phyloP scores from a whole-genome alignment of 108 stramenopile species.

The Skeletonema costatum region DNA sequence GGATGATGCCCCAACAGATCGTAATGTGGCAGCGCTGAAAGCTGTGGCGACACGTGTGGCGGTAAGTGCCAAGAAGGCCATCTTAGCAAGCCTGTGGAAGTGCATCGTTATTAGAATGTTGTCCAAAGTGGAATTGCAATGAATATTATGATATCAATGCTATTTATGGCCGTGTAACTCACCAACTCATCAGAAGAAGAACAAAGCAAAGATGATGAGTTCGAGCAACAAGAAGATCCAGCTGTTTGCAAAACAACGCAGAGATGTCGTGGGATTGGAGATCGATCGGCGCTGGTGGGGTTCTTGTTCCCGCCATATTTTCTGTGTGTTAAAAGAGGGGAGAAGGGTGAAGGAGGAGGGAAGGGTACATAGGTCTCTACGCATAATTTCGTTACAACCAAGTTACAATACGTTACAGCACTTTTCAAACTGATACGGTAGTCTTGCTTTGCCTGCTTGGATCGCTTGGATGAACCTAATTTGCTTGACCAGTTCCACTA shows the following conservation, averaged over 20 bases:
- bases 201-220: neutral
- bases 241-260: neutral
- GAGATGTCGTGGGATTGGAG: too few relatives aligned
- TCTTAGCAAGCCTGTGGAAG: neutral
- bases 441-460: too few relatives aligned
- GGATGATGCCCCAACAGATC: neutral
- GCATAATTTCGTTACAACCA: too few relatives aligned
- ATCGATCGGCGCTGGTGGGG: too few relatives aligned
- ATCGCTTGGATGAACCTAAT: too few relatives aligned
- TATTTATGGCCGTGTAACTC: neutral
- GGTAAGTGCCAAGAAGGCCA: constrained; percentile 6
- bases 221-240: neutral
- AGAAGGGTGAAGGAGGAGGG: too few relatives aligned
- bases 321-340: too few relatives aligned
- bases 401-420: too few relatives aligned
- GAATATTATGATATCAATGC: neutral
- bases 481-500: too few relatives aligned
- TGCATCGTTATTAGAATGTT: neutral
- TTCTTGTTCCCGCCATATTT: neutral
- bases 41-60: neutral
- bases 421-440: too few relatives aligned
- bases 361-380: too few relatives aligned
- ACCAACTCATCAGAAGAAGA: neutral
- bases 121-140: neutral
- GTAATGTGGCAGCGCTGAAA: neutral